phyloP scores from a whole-genome alignment of 2,329 filamentous ascomycete genomes.

The Epicoccum sorghinum region DNA sequence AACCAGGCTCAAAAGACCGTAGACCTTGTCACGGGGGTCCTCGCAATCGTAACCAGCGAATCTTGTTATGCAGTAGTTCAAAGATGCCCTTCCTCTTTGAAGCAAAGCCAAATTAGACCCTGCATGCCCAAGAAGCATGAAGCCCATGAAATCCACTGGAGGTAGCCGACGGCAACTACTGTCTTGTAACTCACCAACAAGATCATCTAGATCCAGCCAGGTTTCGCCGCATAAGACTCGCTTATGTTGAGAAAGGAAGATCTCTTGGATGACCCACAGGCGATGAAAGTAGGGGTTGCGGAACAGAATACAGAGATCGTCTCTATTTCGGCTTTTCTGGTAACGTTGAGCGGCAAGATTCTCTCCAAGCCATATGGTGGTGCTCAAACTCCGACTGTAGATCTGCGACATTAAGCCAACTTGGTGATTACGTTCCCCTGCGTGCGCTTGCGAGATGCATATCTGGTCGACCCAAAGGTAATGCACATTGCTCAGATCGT shows the following conservation, averaged over 20 bases:
- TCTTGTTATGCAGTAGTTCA: background rate
- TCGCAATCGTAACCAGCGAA: background rate
- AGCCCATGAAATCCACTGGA: no score
- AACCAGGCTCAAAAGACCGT: background rate
- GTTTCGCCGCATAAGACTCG: background rate
- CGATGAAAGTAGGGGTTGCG: background rate
- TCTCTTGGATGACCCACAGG: background rate
- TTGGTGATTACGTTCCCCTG: background rate
- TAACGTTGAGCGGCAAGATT: background rate
- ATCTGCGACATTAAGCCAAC: background rate
- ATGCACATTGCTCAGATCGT: background rate
- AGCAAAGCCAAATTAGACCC: no score
- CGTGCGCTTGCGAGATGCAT: background rate
- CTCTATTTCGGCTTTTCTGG: no score
- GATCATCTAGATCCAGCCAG: background rate
- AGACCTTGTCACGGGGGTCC: background rate
- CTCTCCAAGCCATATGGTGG: background rate
- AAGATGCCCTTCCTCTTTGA: background rate
- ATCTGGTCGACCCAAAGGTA: background rate
- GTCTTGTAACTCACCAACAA: no score
- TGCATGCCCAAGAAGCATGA: no score
- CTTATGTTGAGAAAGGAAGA: background rate
- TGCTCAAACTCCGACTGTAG: background rate
- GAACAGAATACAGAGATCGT: no score
- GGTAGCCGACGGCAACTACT: no score